A percentile compares a stretch with the other conserved stretches of the same genome.
Evolutionary conservation across 2,329 filamentous ascomycete species (phyloP).

Genomic region (Pseudogymnoascus sp.): DNA sequence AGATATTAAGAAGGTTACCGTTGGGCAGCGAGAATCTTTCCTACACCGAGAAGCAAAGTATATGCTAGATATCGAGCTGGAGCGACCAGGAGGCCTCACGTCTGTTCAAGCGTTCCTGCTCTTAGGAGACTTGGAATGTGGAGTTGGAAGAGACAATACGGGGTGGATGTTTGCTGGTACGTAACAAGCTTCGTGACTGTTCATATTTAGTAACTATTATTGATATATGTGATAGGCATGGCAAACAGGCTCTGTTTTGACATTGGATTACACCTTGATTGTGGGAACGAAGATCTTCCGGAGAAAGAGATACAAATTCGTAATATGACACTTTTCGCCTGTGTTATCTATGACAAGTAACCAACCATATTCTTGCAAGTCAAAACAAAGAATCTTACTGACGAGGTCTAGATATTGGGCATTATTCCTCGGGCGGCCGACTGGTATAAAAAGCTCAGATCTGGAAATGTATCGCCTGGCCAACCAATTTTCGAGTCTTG

Average conservation of each 20-base stretch:
- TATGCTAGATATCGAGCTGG: slow-evolving; percentile 45
- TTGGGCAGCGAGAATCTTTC: slow-evolving; percentile 41
- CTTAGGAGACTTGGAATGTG: slow-evolving; percentile 44
- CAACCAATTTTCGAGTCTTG: slow-evolving; percentile 36
- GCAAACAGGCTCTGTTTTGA: slow-evolving; percentile 39
- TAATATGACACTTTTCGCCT: slow-evolving; percentile 43
- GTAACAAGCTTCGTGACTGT: slow-evolving; percentile 15
- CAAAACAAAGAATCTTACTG: neutral
- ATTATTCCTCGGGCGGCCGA: slow-evolving; percentile 44
- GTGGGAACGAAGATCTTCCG: slow-evolving; percentile 32
- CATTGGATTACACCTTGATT: slow-evolving; percentile 41
- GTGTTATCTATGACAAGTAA: slow-evolving; percentile 43
- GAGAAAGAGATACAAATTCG: slow-evolving; percentile 40
- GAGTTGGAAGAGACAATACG: slow-evolving; percentile 43
- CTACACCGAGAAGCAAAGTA: slow-evolving; percentile 45
- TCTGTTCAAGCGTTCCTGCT: slow-evolving; percentile 43
- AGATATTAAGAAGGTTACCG: slow-evolving; percentile 39
- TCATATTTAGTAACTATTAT: slow-evolving; percentile 9
- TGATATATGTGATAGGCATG: slow-evolving; percentile 24
- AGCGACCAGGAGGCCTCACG: slow-evolving; percentile 42
- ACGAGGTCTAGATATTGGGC: slow-evolving; percentile 35
- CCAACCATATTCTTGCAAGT: neutral
- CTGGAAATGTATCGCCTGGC: slow-evolving; percentile 40
- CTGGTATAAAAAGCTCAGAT: slow-evolving; percentile 44
- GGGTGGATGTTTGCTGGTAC: slow-evolving; percentile 47